These are phyloP conservation scores for Leptodontidium sp. DNA, from an alignment of 2,329 filamentous ascomycete species.

Conservation along the genomic window DNA sequence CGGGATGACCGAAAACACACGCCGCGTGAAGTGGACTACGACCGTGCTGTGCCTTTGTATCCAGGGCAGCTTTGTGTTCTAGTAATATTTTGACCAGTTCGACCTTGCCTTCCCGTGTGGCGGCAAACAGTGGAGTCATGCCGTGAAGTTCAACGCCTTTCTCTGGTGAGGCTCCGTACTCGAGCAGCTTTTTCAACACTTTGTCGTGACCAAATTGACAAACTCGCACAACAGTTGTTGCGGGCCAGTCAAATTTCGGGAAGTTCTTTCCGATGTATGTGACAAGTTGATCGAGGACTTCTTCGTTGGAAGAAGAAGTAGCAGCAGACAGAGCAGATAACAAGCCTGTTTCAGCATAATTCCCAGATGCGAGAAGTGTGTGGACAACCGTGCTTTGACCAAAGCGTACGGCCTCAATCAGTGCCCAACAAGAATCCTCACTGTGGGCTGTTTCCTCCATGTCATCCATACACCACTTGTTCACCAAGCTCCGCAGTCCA, in stretches of 20 bases:
- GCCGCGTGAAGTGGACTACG: background rate
- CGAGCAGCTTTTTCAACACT: slow-evolving; percentile 5
- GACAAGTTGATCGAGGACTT: background rate
- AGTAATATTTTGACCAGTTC: slow-evolving; percentile 5
- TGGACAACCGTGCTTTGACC: background rate
- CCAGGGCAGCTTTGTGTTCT: background rate
- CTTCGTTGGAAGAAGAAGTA: background rate
- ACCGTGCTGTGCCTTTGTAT: slow-evolving; percentile 1
- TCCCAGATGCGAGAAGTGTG: background rate
- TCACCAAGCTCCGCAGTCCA: slow-evolving; percentile 10
- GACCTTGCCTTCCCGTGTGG: slow-evolving; percentile 2
- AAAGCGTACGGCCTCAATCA: slow-evolving; percentile 17
- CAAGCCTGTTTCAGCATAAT: background rate
- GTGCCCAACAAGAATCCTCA: slow-evolving; percentile 2
- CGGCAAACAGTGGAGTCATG: slow-evolving; percentile 21
- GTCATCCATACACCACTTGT: background rate
- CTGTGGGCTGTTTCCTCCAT: background rate
- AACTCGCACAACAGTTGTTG: background rate
- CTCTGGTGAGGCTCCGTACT: background rate
- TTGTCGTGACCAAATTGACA: slow-evolving; percentile 11
- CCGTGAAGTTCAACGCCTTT: background rate
- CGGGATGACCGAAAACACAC: background rate
- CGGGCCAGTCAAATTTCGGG: slow-evolving; percentile 11
- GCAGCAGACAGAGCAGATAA: slow-evolving; percentile 7
- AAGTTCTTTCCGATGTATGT: background rate